phyloP scores from a whole-genome alignment of 305 asterid species.

The Rubia balearica region DNA sequence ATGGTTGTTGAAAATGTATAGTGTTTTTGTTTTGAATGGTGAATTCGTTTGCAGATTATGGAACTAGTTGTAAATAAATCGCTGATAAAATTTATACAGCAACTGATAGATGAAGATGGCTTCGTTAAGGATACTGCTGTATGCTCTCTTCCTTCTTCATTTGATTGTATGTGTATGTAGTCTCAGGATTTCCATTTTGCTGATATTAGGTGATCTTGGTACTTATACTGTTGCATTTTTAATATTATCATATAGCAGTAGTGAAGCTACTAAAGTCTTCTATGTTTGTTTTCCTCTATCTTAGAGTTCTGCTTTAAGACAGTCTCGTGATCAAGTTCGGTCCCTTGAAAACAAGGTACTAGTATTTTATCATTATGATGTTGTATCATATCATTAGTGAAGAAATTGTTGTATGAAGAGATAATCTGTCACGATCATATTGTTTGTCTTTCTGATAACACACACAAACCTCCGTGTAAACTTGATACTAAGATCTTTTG shows the following conservation, averaged over 20 bases:
- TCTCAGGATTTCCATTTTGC: not conserved
- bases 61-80: constrained; percentile 54
- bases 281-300: constrained; percentile 14
- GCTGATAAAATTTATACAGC: constrained; percentile 55
- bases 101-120: constrained; percentile 88
- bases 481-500: not conserved
- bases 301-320: constrained; percentile 78
- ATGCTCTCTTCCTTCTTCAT: constrained; percentile 23
- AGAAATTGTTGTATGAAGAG: not conserved
- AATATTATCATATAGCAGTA: not conserved
- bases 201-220: not conserved
- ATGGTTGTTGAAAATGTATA: not conserved
- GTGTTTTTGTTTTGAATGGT: not conserved
- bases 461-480: not conserved
- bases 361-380: constrained; percentile 2
- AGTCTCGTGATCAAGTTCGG: constrained; percentile 71
- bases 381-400: constrained; percentile 1
- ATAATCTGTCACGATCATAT: not conserved
- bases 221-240: not conserved
- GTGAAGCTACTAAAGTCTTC: not conserved
- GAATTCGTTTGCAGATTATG: constrained; percentile 48
- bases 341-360: constrained; percentile 74
- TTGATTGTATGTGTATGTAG: constrained; percentile 9
- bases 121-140: constrained; percentile 96
- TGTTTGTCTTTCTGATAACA: not conserved